These are phyloP conservation scores for Dactylellina parvicollis DNA, from an alignment of 2,329 filamentous ascomycete species.

Conservation along the genomic window DNA sequence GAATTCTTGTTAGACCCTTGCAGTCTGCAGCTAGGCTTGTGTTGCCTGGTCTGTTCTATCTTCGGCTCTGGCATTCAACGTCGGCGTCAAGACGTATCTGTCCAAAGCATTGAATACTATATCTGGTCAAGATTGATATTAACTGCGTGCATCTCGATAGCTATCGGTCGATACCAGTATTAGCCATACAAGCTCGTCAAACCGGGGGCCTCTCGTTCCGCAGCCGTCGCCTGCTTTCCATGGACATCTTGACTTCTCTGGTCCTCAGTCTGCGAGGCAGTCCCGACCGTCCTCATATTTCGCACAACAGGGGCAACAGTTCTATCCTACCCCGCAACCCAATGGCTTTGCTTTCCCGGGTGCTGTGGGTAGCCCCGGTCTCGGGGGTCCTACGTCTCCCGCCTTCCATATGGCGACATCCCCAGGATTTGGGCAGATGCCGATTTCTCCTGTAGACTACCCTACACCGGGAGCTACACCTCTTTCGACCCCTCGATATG, in stretches of 20 bases:
- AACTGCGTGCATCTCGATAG: not conserved
- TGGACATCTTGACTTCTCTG: constrained; percentile 20
- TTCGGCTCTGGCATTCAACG: constrained; percentile 14
- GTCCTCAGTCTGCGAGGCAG: constrained; percentile 17
- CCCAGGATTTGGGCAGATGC: constrained; percentile 42
- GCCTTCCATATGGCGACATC: constrained; percentile 15
- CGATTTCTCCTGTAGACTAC: constrained; percentile 40
- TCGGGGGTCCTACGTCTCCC: constrained; percentile 30
- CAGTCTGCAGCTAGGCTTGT: not conserved
- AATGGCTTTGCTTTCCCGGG: constrained; percentile 43
- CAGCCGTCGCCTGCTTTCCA: constrained; percentile 33
- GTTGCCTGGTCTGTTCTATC: constrained; percentile 3
- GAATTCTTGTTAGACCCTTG: constrained; percentile 1
- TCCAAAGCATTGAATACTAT: too few relatives aligned
- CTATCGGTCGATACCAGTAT: constrained; percentile 25
- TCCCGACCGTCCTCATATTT: constrained; percentile 22
- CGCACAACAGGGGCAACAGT: constrained; percentile 24
- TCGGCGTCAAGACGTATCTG: too few relatives aligned
- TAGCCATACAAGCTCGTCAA: not conserved
- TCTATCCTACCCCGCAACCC: constrained; percentile 42
- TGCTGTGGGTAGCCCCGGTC: constrained; percentile 16
- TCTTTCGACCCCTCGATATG: constrained; percentile 45
- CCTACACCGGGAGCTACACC: constrained; percentile 49
- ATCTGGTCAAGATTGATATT: not conserved
- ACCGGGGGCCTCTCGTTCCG: constrained; percentile 10